Percentiles rank a stretch among this genome's conserved stretches.
These are phyloP conservation scores for Coniochaeta ligniaria DNA, from an alignment of 2,329 filamentous ascomycete species.

Conservation along the genomic window DNA sequence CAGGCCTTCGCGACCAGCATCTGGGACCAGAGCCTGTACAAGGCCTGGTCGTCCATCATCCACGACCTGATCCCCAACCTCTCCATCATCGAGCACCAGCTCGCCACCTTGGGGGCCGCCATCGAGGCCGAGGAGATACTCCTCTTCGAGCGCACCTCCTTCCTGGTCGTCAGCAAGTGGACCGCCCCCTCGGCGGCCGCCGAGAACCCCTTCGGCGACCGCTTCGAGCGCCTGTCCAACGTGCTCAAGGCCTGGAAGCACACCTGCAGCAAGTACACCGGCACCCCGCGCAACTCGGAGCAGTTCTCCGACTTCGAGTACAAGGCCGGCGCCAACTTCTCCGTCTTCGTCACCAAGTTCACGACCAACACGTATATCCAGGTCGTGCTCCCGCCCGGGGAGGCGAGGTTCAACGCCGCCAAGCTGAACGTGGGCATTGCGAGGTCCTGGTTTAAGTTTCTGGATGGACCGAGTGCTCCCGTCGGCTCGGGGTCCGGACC, in stretches of 20 bases:
- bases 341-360: slow-evolving; percentile 89
- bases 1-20: slow-evolving; percentile 93
- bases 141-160: slow-evolving; percentile 91
- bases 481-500: background rate
- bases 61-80: slow-evolving; percentile 97
- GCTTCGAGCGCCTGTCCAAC: slow-evolving; percentile 89
- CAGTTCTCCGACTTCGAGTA: slow-evolving; percentile 77
- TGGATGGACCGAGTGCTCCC: slow-evolving; percentile 42
- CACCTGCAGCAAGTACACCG: slow-evolving; percentile 65
- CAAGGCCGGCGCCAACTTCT: slow-evolving; percentile 71
- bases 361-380: slow-evolving; percentile 98
- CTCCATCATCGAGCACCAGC: slow-evolving; percentile 76
- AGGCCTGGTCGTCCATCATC: slow-evolving; percentile 97
- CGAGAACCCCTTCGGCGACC: slow-evolving; percentile 82
- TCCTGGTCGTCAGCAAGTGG: slow-evolving; percentile 91
- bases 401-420: slow-evolving; percentile 84
- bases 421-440: slow-evolving; percentile 87
- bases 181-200: slow-evolving; percentile 62
- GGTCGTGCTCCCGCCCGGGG: slow-evolving; percentile 82
- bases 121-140: slow-evolving; percentile 92
- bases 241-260: slow-evolving; percentile 99
- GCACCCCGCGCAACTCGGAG: slow-evolving; percentile 72
- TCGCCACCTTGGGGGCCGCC: slow-evolving; percentile 73
- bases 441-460: slow-evolving; percentile 68
- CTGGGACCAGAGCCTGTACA: slow-evolving; percentile 97